phyloP scores from a whole-genome alignment of 805 yeast genomes.

The Hagleromyces aurorensis region DNA sequence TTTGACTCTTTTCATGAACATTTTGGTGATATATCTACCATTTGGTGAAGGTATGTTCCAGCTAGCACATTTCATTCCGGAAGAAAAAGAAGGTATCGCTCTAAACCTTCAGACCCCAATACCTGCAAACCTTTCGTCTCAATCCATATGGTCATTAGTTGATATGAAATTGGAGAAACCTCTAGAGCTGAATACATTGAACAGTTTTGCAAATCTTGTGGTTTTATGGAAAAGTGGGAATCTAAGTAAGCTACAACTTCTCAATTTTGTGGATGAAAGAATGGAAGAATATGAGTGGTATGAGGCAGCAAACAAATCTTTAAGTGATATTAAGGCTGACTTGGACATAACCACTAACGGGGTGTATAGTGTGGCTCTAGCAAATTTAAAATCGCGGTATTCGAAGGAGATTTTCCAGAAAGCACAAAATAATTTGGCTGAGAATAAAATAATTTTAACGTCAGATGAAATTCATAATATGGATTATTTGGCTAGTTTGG shows the following conservation, averaged over 20 bases:
- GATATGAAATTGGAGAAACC: conserved; percentile 24
- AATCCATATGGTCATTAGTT: conserved; percentile 28
- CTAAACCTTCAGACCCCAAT: conserved; percentile 11
- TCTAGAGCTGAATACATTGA: conserved; percentile 12
- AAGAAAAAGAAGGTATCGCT: conserved; percentile 9
- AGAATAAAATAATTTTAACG: conserved; percentile 17
- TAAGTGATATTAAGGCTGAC: conserved; percentile 31
- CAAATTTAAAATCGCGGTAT: conserved; percentile 41
- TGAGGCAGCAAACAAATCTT: conserved; percentile 21
- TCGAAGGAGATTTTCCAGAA: conserved; percentile 44
- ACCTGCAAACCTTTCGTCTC: conserved; percentile 23
- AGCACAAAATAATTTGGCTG: conserved; percentile 33
- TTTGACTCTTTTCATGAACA: conserved; percentile 30
- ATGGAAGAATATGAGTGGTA: conserved; percentile 21
- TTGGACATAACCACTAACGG: conserved; percentile 41
- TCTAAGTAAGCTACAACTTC: conserved; percentile 38
- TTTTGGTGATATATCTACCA: conserved; percentile 36
- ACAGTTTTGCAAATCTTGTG: conserved; percentile 31
- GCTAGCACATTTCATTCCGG: conserved; percentile 29
- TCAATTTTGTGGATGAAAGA: conserved; percentile 25
- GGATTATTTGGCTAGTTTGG: conserved; percentile 62
- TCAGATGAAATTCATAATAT: conserved; percentile 25
- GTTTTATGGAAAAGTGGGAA: conserved; percentile 60
- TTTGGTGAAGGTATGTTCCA: conserved; percentile 38
- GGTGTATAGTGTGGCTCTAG: conserved; percentile 39